Base-by-base conservation (phyloP, 2,329 filamentous ascomycete species). In the Colletotrichum tabaci region DNA sequence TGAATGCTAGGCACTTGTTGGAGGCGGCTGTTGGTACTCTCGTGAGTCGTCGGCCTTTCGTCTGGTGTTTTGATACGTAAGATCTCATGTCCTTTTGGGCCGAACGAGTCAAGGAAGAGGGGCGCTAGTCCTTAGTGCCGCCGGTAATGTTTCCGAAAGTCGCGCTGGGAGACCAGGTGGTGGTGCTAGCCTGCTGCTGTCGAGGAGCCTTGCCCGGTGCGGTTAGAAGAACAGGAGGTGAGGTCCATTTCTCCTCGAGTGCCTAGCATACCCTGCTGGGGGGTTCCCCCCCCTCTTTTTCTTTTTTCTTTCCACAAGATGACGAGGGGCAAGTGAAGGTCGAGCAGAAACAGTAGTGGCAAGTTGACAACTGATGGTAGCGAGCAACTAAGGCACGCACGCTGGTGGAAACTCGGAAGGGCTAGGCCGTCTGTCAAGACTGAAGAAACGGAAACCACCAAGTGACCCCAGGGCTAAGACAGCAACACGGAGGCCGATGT, bases 31-130 rank as follows among this genome's bases (percentile, higher is more conserved):
- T 26, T 10, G 8, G 46, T 8, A 46, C 46, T 57, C 56, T 67
- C 52, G 57, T 62, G 38, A 23, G 23, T 67, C 52, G 57, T 62
- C 38, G 30, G 23, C 40, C 44, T 53, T 57, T 71, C 68, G 64
- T 71, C 64, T 67, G 57, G 50, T 67, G 56, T 71, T 71, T 71
- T 67, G 68, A 71, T 67, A 67, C 68, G 44, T 62, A 62, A 53
- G 38, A 46, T 58, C 26, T 46, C 57, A 57, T 52, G 64, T 62
- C 46, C 46, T 62, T 67, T 62, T 61, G 68, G 42, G 38, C 23
- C 21, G n/a, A 69, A 53, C 52, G 57, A 71, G 68, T 71, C 68
- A 62, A 67, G 44, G 42, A 21, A 52, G 52, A 44, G 12, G 30
- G 56, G 64, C 68, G 58, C 64, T 67, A 67, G 44, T 47, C 50